Evolutionary conservation across 306 rosid species (phyloP), one percentile per base, ranked within the genome.

Genomic region (Canavalia gladiata): DNA sequence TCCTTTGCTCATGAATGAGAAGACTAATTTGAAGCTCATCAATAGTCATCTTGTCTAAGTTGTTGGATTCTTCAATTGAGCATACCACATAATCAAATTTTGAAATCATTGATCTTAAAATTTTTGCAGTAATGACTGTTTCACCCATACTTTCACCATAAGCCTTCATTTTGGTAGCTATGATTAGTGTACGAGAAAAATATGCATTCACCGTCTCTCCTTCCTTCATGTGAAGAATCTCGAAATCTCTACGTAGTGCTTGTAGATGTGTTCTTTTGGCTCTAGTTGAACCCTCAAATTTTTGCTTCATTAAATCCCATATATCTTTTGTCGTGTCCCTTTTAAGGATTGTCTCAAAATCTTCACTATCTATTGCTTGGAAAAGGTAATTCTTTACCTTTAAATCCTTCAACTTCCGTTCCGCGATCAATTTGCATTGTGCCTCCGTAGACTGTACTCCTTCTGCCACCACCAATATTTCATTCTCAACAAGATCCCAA

Each of bases 401-500:
- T 37, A 37, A 37, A 4, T 37, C 41, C 41, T 37, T 37, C 1
- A 37, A 37, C 41, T 37, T 37, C 4, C 41, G 41, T 37, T 37
- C 1, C 41, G 2, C 41, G 1, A 59, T 33, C 8, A 33, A 1
- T 3, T 59, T 59, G 39, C 18, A 5, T 9, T 59, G 67, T 10
- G 12, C 18, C 67, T 59, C 67, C 9, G 41, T 59, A 2, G 41
- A 13, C 5, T 59, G 6, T 8, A 10, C n/a, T 10, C 18, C 67
- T 2, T 10, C 41, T 30, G 67, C 67, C n/a, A 59, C 1, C 8
- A 59, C 67, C 67, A 59, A 59, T 59, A 9, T 29, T 11, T 13
- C 37, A 33, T 60, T 34, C n/a, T 60, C 68, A 60, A 60, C 11
- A n/a, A 60, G 68, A 60, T n/a, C 45, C 68, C 28, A 60, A 33